Evolutionary conservation across 2,329 filamentous ascomycete genomes (phyloP), one percentile per base, ranked within the genome.

Genomic region (Pleurostoma richardsiae): DNA sequence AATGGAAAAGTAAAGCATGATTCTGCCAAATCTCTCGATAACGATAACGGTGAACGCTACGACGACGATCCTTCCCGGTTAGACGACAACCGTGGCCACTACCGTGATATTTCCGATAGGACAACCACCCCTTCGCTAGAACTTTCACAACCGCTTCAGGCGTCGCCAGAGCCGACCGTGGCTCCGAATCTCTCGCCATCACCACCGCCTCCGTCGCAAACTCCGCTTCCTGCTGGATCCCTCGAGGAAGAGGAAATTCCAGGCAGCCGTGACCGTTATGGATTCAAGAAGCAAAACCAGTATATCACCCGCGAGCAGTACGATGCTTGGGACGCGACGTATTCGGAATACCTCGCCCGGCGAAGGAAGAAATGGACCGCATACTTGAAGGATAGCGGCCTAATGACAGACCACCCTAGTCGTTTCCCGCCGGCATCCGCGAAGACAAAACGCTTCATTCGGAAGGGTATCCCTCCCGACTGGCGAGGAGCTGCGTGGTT

Each of bases 401-500:
- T 96, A 28, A 79, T 84, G 58, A 89, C 82, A 4, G 80, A 84
- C 40, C 71, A 80, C 4, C 91, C 90, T 1, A 82, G 80, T 36
- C 79, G 82, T 3, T 97, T 97, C 56, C 92, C 92, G 1, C 78
- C 85, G 2, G 86, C 84, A 45, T 88, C 83, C 43, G 80, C 84
- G 41, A 95, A 95, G 66, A 82, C 94, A 40, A 96, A 95, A 68
- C 80, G 90, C 19, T 96, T 94, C 61, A 81, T 96, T 42, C 83
- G 91, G 44, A 97, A 96, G 66, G 92, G 92, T 11, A 92, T 96
- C 43, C 92, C 92, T 3, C 89, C 91, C 0, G 90, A 96, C 54
- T 95, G 90, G 83, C 82, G 92, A 59, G 92, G 92, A n/a, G 86
- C 88, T 5, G 92, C 92, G 41, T 97, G 92, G 92, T 97, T 95